phyloP scores from a whole-genome alignment of 1,284 basidiomycete genomes.

The Macrocystidia cucumis region DNA sequence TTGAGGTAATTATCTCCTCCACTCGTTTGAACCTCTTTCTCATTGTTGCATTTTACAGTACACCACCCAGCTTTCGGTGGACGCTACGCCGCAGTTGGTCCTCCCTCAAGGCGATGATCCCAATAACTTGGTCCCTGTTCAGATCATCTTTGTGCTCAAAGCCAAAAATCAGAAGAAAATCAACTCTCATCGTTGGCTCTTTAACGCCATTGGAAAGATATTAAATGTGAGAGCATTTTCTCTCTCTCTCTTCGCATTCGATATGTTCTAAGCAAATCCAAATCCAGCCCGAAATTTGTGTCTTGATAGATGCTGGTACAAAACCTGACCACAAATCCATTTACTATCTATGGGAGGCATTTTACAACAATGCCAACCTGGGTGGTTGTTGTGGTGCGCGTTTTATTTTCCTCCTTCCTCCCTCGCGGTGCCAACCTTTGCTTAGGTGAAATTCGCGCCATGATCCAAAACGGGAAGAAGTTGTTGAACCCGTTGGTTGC shows the following conservation, averaged over 20 bases:
- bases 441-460: constrained; percentile 85
- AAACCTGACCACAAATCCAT: constrained; percentile 96
- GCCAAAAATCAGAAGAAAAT: constrained; percentile 98
- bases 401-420: background rate
- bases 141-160: constrained; percentile 93
- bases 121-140: constrained; percentile 91
- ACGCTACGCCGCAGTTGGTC: constrained; percentile 83
- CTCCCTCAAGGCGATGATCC: constrained; percentile 84
- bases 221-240: constrained; percentile 62
- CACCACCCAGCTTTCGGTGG: constrained; percentile 88
- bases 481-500: constrained; percentile 91
- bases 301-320: constrained; percentile 90
- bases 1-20: constrained; percentile 52
- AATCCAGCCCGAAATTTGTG: constrained; percentile 78
- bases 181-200: constrained; percentile 95
- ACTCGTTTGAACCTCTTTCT: constrained; percentile 6
- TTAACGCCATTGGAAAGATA: constrained; percentile 90
- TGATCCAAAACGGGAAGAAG: constrained; percentile 90
- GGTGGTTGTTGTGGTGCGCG: constrained; percentile 40
- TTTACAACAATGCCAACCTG: constrained; percentile 61
- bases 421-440: constrained; percentile 1
- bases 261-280: background rate
- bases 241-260: no score
- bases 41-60: constrained; percentile 41
- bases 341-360: constrained; percentile 95